These are phyloP conservation scores for Leccinum sublutescens DNA, from an alignment of 768 basidiomycete genomes.

Conservation along the genomic window DNA sequence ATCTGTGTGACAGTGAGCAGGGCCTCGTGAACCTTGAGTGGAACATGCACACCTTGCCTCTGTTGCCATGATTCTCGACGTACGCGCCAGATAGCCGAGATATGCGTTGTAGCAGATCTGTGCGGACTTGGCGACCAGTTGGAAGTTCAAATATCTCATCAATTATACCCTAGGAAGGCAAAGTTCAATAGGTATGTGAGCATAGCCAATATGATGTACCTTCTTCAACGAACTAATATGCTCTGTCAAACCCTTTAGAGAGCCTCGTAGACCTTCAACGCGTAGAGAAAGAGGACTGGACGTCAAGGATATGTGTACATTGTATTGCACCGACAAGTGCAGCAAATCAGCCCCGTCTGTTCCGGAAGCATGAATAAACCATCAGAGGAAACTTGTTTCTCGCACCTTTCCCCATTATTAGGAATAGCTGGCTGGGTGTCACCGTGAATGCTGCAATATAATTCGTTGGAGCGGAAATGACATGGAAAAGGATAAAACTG, in stretches of 20 bases:
- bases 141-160: constrained; percentile 45
- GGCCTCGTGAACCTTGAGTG: neutral
- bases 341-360: constrained; percentile 65
- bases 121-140: constrained; percentile 38
- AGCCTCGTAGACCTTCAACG: constrained; percentile 55
- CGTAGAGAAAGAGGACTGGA: constrained; percentile 55
- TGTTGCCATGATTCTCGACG: constrained; percentile 47
- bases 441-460: constrained; percentile 50
- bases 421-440: constrained; percentile 58
- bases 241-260: constrained; percentile 47
- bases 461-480: constrained; percentile 1
- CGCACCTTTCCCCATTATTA: constrained; percentile 70
- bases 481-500: constrained; percentile 23
- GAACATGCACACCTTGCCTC: constrained; percentile 42
- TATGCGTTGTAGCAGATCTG: constrained; percentile 55
- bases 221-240: constrained; percentile 48
- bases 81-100: constrained; percentile 70
- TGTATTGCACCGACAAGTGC: constrained; percentile 55
- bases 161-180: constrained; percentile 20
- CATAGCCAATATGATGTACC: constrained; percentile 31
- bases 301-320: constrained; percentile 60
- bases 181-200: neutral
- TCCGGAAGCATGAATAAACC: constrained; percentile 9
- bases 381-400: neutral
- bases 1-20: constrained; percentile 38